Evolutionary conservation across 2,329 filamentous ascomycete genomes (phyloP).

Genomic region (Thelonectria rubi): DNA sequence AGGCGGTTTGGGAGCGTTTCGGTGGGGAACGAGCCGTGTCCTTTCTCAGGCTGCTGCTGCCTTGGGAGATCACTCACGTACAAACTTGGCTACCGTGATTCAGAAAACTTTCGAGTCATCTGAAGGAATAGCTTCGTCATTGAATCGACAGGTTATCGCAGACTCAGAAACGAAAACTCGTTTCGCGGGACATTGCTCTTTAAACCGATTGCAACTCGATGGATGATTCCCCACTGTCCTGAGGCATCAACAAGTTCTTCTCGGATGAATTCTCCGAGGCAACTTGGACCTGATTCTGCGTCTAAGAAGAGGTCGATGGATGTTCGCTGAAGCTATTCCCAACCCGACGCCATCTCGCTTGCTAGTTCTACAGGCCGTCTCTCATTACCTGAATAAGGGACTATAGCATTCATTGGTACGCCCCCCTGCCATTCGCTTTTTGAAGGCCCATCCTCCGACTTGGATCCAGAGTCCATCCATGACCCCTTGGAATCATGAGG

Average conservation of each 20-base stretch:
- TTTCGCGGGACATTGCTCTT: not conserved
- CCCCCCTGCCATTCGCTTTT: not conserved
- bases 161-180: not conserved
- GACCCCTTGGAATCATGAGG: slow-evolving; percentile 4
- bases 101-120: slow-evolving; percentile 29
- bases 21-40: not conserved
- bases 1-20: not conserved
- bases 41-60: not conserved
- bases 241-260: slow-evolving; percentile 37
- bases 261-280: slow-evolving; percentile 20
- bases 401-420: not conserved
- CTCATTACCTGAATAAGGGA: not conserved
- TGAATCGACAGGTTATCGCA: slow-evolving; percentile 8
- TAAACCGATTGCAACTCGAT: slow-evolving; percentile 1
- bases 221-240: slow-evolving; percentile 22
- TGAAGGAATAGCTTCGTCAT: slow-evolving; percentile 30
- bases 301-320: slow-evolving; percentile 28
- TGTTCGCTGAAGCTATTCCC: slow-evolving; percentile 29
- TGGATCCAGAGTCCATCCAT: not conserved
- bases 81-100: not conserved
- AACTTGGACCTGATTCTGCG: slow-evolving; percentile 15
- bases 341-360: slow-evolving; percentile 3
- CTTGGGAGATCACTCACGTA: not conserved
- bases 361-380: not conserved
- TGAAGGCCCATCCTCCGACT: not conserved